Base-by-base conservation (phyloP, 2,329 filamentous ascomycete genomes). In the Ophiognomonia clavigignenti-juglandacearum region DNA sequence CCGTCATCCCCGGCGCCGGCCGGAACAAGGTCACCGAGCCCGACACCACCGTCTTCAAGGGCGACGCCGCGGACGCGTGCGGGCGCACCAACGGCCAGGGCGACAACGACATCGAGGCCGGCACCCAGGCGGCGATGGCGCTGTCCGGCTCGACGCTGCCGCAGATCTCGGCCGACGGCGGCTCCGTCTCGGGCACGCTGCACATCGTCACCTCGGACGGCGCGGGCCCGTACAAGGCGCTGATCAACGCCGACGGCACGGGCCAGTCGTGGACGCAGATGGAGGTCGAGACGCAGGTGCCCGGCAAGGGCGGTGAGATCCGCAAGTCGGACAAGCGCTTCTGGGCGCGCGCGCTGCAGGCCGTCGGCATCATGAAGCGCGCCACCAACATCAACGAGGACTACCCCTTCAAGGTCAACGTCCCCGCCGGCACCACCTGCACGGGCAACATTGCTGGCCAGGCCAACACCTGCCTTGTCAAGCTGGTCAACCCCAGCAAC, bases 11-110 rank as follows among this genome's bases (percentile, higher is more conserved):
- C 14, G 59, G 61, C 19, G n/a, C 43, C 2, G 23, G 48, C 38
- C 39, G 31, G 16, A 51, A 53, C 48, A 43, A 48, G 38, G 43
- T 19, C n/a, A 72, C 69, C 2, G 69, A 73, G 54, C 56, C 66
- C 27, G 71, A 73, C 56, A 72, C 70, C 24, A 73, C 70, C 31
- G 63, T 73, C 53, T 73, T 73, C 61, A 64, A 55, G 53, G 57
- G 63, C 32, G 60, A 65, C 49, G 54, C 57, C 43, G 60, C 60
- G 35, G 57, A 71, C 52, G 65, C 66, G 19, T 63, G 71, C 26
- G 69, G 69, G 51, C 56, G 52, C 26, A 71, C 67, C 42, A 61
- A 54, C 0, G 61, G 57, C 24, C 47, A 54, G 19, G 69, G 68
- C 53, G 51, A 62, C 48, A 70, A 71, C 61, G 62, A 55, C 24